phyloP scores from a whole-genome alignment of 306 rosid genomes.

The Senna tora region DNA sequence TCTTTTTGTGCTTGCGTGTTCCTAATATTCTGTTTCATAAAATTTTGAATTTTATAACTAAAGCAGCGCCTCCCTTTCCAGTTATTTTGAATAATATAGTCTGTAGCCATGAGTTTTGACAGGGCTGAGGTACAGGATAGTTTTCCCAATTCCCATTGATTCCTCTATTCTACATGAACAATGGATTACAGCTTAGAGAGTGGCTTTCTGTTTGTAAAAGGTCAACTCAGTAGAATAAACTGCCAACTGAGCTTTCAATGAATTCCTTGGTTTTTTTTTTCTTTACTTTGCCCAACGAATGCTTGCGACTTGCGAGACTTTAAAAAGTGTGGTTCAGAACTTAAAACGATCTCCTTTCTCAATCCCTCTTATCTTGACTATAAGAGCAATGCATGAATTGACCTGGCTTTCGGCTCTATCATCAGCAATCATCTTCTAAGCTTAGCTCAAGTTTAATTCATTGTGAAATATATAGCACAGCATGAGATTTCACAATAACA shows the following conservation, averaged over 20 bases:
- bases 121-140: background rate
- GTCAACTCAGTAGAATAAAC: background rate
- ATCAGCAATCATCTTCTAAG: constrained; percentile 7
- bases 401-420: constrained; percentile 2
- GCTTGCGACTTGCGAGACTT: constrained; percentile 14
- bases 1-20: background rate
- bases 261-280: constrained; percentile 31
- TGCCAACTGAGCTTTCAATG: background rate
- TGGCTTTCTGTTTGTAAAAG: constrained; percentile 2
- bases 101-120: background rate
- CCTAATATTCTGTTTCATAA: background rate
- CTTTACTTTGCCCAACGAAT: background rate
- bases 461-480: background rate
- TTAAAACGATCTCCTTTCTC: constrained; percentile 22
- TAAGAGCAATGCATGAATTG: background rate
- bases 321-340: background rate
- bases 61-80: background rate
- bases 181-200: background rate
- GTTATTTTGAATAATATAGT: constrained; percentile 14
- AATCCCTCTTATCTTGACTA: constrained; percentile 17
- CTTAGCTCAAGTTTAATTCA: constrained; percentile 13
- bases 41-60: constrained; percentile 7
- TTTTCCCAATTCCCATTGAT: background rate
- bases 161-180: background rate
- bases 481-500: background rate